These are phyloP conservation scores for Sporothrix humicola DNA, from an alignment of 2,329 filamentous ascomycete species.

Conservation along the genomic window DNA sequence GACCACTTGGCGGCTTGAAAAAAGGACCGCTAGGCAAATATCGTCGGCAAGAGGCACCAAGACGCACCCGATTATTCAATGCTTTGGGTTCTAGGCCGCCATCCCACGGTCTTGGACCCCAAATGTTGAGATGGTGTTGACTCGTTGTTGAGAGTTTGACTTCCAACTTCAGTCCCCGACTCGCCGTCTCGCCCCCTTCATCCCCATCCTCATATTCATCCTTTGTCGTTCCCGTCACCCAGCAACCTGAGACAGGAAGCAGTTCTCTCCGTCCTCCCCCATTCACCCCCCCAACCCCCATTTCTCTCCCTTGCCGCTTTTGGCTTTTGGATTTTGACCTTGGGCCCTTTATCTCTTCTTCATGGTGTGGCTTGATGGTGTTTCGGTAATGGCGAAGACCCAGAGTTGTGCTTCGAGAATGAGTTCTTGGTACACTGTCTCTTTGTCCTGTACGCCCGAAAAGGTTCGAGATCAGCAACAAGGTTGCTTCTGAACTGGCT, in stretches of 20 bases:
- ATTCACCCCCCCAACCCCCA: neutral
- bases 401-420: no score
- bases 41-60: neutral
- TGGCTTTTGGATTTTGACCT: neutral
- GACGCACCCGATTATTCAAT: no score
- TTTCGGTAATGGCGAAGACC: no score
- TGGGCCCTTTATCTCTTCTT: no score
- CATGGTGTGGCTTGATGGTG: no score
- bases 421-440: neutral
- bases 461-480: neutral
- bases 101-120: neutral
- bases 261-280: no score
- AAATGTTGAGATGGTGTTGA: neutral
- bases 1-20: neutral
- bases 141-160: no score
- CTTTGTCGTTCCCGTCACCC: neutral
- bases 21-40: neutral
- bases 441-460: neutral
- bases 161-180: no score
- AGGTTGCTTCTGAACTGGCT: neutral
- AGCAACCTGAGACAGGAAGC: neutral
- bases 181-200: no score
- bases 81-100: no score
- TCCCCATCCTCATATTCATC: neutral
- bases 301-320: constrained; percentile 22